Evolutionary conservation across 495 filamentous ascomycete genomes (phyloP).

Genomic region (Hyaloscypha bicolor): DNA sequence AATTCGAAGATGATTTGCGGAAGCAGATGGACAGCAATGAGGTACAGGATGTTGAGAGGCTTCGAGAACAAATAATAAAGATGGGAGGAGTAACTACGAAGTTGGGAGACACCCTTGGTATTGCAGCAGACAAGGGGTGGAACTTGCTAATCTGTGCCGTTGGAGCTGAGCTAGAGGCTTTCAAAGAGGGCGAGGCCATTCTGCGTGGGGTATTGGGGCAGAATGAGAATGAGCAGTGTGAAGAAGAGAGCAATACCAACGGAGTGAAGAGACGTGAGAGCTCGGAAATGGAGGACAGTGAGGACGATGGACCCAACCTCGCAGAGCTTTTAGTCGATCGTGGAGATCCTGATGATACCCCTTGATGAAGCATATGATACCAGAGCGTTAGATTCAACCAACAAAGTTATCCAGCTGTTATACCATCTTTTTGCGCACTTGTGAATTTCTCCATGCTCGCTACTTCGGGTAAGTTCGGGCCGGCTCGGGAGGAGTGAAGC

Average conservation of each 20-base stretch:
- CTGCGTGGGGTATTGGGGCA: slow-evolving; percentile 46
- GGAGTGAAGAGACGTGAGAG: slow-evolving; percentile 2
- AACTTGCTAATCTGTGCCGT: slow-evolving; percentile 87
- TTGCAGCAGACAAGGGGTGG: slow-evolving; percentile 72
- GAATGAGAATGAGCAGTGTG: not conserved
- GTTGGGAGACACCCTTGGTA: slow-evolving; percentile 61
- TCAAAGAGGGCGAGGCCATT: slow-evolving; percentile 68
- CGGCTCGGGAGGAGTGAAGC: not conserved
- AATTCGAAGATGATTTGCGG: slow-evolving; percentile 59
- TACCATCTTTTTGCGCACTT: too few relatives aligned
- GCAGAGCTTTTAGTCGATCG: slow-evolving; percentile 28
- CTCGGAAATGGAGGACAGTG: slow-evolving; percentile 24
- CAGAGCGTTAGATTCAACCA: slow-evolving; percentile 1
- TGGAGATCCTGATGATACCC: slow-evolving; percentile 8
- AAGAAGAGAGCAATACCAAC: slow-evolving; percentile 3
- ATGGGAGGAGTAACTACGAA: slow-evolving; percentile 58
- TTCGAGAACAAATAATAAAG: slow-evolving; percentile 51
- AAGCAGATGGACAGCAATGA: slow-evolving; percentile 19
- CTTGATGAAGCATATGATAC: slow-evolving; percentile 9
- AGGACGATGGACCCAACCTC: slow-evolving; percentile 32
- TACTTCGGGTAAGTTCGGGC: not conserved
- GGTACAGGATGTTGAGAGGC: slow-evolving; percentile 33
- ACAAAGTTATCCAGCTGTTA: not conserved
- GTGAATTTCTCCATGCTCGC: not conserved
- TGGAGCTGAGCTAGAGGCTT: slow-evolving; percentile 84